Conservation (phyloP, 2,329 filamentous ascomycete species). For the Penicillium sp. region DNA sequence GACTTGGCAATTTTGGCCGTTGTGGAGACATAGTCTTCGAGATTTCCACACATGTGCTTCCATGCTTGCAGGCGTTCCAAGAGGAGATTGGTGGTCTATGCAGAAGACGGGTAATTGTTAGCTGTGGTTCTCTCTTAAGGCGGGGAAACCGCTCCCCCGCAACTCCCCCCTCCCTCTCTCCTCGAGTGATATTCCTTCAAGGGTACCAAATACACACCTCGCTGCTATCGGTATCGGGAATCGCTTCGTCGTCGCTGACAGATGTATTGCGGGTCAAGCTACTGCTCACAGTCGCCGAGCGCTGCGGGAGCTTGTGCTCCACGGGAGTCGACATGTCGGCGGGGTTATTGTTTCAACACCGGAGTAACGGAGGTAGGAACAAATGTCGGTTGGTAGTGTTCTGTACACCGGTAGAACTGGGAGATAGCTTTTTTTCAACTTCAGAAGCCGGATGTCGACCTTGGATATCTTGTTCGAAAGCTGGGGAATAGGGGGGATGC, state of each 20-base stretch:
- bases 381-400: background rate
- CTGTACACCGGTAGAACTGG: background rate
- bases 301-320: conserved; percentile 38
- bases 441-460: background rate
- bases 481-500: background rate
- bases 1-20: conserved; percentile 84
- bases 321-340: conserved; percentile 34
- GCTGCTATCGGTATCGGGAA: conserved; percentile 48
- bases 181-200: background rate
- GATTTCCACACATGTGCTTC: conserved; percentile 90
- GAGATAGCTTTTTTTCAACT: background rate
- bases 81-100: conserved; percentile 75
- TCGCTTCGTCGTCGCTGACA: conserved; percentile 46
- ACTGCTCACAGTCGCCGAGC: conserved; percentile 40
- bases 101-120: background rate
- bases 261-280: conserved; percentile 39
- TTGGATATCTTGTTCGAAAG: background rate
- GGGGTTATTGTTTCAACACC: background rate
- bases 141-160: background rate
- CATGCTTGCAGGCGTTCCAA: conserved; percentile 87
- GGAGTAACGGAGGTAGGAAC: background rate
- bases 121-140: background rate
- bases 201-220: conserved; percentile 36
- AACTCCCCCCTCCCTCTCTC: background rate
- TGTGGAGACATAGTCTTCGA: conserved; percentile 85